Conservation (phyloP, 257 asterid species). For the Solanum commersonii region DNA sequence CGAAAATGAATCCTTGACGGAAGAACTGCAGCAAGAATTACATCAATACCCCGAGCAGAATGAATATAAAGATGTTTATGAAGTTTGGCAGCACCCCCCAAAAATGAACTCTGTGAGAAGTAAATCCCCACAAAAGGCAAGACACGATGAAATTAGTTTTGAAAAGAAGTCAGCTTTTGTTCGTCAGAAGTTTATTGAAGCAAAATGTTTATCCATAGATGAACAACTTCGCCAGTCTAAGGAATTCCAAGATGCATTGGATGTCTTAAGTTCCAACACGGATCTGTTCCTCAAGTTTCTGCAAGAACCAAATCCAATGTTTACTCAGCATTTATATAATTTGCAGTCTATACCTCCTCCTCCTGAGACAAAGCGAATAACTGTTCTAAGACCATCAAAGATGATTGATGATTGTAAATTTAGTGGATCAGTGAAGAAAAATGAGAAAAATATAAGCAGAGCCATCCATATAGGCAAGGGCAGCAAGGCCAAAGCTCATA, state of each 20-base stretch:
- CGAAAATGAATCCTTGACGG: slow-evolving; percentile 36
- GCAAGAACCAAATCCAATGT: slow-evolving; percentile 79
- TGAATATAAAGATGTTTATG: slow-evolving; percentile 56
- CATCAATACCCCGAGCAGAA: slow-evolving; percentile 35
- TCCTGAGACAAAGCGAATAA: slow-evolving; percentile 72
- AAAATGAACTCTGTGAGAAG: slow-evolving; percentile 22
- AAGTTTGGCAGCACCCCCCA: slow-evolving; percentile 49
- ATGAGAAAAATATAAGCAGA: slow-evolving; percentile 27
- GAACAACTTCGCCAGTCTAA: slow-evolving; percentile 72
- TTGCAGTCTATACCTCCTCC: slow-evolving; percentile 56
- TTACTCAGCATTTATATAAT: slow-evolving; percentile 45
- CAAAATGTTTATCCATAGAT: slow-evolving; percentile 73
- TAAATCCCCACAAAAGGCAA: slow-evolving; percentile 41
- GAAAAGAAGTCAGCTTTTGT: slow-evolving; percentile 71
- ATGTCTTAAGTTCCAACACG: slow-evolving; percentile 77
- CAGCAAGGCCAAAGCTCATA: slow-evolving; percentile 25
- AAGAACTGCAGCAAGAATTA: slow-evolving; percentile 13
- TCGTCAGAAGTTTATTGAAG: slow-evolving; percentile 87
- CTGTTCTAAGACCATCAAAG: slow-evolving; percentile 89
- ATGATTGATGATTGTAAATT: slow-evolving; percentile 32
- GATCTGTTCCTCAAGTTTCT: slow-evolving; percentile 79
- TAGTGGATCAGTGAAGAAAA: slow-evolving; percentile 32
- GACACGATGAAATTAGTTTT: slow-evolving; percentile 23
- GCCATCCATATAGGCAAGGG: slow-evolving; percentile 18
- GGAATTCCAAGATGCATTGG: slow-evolving; percentile 84